phyloP scores from a whole-genome alignment of 2,329 filamentous ascomycete species.

The Fusarium scirpi region DNA sequence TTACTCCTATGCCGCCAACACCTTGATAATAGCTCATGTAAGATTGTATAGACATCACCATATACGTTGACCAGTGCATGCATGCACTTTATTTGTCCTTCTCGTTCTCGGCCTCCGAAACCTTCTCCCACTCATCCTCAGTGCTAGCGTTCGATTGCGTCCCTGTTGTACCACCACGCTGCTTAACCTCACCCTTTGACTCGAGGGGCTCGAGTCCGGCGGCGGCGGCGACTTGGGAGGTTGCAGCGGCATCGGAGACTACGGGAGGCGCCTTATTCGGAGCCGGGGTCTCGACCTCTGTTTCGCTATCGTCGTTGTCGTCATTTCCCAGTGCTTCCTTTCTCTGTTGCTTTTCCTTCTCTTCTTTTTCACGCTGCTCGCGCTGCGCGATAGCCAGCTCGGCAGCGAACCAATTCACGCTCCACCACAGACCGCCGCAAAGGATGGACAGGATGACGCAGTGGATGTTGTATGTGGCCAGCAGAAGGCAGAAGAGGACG shows the following conservation, averaged over 20 bases:
- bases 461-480: slow-evolving; percentile 88
- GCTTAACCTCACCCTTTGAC: slow-evolving; percentile 62
- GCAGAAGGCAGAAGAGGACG: slow-evolving; percentile 79
- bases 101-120: slow-evolving; percentile 77
- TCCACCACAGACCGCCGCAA: slow-evolving; percentile 86
- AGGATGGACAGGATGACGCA: slow-evolving; percentile 85
- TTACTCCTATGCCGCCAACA: slow-evolving; percentile 13
- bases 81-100: slow-evolving; percentile 61
- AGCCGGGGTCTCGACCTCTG: slow-evolving; percentile 57
- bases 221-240: slow-evolving; percentile 34
- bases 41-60: neutral
- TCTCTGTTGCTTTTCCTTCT: slow-evolving; percentile 45
- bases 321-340: slow-evolving; percentile 43
- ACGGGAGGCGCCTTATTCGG: slow-evolving; percentile 36
- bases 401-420: slow-evolving; percentile 95
- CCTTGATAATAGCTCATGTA: slow-evolving; percentile 5
- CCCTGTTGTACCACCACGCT: slow-evolving; percentile 57
- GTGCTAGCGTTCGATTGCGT: slow-evolving; percentile 76
- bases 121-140: slow-evolving; percentile 98
- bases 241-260: slow-evolving; percentile 16
- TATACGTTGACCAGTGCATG: neutral
- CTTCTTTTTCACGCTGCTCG: slow-evolving; percentile 56
- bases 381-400: slow-evolving; percentile 65
- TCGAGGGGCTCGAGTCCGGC: slow-evolving; percentile 60
- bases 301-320: slow-evolving; percentile 48